Percentiles rank a stretch among this genome's conserved stretches.
phyloP scores from a whole-genome alignment of 768 basidiomycete genomes.

The Sistotremastrum niveocremeum region DNA sequence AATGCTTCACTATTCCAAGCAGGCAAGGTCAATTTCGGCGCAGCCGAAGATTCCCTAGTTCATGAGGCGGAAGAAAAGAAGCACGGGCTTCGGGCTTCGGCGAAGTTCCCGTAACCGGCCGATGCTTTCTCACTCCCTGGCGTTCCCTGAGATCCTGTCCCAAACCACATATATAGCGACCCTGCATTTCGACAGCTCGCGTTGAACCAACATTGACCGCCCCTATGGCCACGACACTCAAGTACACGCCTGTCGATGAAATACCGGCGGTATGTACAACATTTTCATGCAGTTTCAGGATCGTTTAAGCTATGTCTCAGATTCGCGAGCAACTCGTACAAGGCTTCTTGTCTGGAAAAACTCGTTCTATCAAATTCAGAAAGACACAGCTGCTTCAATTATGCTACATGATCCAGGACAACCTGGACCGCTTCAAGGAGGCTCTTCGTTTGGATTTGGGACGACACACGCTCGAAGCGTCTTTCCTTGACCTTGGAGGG shows the following conservation, averaged over 20 bases:
- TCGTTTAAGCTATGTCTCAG: constrained; percentile 18
- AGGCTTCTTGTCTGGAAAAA: constrained; percentile 55
- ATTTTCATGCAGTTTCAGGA: neutral
- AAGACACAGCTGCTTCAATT: constrained; percentile 69
- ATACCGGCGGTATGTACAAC: constrained; percentile 31
- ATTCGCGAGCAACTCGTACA: constrained; percentile 39
- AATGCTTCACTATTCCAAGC: no score
- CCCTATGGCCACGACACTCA: constrained; percentile 11
- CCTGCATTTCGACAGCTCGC: no score
- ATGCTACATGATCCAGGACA: constrained; percentile 62
- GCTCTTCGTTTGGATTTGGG: constrained; percentile 51
- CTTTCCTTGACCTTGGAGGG: constrained; percentile 47
- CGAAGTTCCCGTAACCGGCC: no score
- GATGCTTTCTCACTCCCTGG: no score
- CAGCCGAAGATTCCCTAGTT: no score
- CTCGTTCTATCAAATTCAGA: constrained; percentile 50
- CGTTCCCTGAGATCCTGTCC: no score
- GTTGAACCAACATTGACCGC: no score
- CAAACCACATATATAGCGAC: no score
- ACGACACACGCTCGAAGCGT: constrained; percentile 43
- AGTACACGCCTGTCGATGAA: constrained; percentile 38
- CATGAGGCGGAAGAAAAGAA: no score
- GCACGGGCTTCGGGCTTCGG: no score
- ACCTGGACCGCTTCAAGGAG: constrained; percentile 42
- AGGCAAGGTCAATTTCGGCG: no score